Conservation (phyloP, 345 rosid species). For the Cardamine occulta region DNA sequence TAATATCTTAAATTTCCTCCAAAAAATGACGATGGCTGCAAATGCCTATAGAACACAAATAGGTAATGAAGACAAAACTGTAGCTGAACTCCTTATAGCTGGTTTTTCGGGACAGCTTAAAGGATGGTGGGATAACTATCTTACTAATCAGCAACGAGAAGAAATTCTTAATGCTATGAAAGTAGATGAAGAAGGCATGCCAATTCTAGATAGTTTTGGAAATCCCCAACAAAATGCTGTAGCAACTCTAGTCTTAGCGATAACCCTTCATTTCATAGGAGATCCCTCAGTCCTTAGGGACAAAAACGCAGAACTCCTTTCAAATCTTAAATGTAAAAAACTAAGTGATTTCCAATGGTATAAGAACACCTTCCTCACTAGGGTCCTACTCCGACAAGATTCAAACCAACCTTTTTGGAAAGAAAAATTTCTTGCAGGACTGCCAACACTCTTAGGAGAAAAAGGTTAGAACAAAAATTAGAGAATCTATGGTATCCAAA, state of each 20-base stretch:
- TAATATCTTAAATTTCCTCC: too few species aligned
- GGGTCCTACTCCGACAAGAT: neutral
- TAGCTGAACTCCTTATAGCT: neutral
- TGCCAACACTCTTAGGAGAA: too few species aligned
- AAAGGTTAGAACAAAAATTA: too few species aligned
- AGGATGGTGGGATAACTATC: slow-evolving; percentile 13
- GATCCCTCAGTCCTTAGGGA: neutral
- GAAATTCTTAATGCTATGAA: too few species aligned
- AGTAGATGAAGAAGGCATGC: neutral
- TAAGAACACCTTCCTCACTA: neutral
- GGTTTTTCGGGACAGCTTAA: neutral
- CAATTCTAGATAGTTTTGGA: neutral
- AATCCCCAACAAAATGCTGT: too few species aligned
- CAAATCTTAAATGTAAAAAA: neutral
- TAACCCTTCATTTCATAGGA: too few species aligned
- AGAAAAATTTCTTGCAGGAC: too few species aligned
- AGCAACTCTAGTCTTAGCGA: too few species aligned
- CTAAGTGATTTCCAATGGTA: neutral
- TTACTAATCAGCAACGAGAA: neutral
- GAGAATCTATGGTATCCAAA: too few species aligned
- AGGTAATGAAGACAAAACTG: neutral
- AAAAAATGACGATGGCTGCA: neutral
- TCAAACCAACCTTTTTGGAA: neutral
- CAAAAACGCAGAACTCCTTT: neutral
- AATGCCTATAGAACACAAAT: neutral